Percentiles rank a stretch among this genome's conserved stretches.
phyloP scores from a whole-genome alignment of 108 stramenopile species.

The Cyclotella baltica region DNA sequence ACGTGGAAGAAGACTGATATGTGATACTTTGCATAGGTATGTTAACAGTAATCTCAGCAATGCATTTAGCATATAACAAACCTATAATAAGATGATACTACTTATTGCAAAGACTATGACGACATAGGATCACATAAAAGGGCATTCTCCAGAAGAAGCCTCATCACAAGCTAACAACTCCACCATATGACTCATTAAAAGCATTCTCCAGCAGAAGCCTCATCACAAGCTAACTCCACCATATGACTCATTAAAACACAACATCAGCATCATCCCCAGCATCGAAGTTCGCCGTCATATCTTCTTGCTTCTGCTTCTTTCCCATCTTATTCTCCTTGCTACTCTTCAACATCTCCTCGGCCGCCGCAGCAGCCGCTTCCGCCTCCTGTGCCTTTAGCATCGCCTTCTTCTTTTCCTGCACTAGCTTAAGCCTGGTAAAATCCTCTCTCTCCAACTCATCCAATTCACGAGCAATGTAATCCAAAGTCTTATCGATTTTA shows the following conservation, averaged over 20 bases:
- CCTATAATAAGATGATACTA: no score
- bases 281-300: conserved; percentile 85
- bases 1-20: background rate
- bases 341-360: conserved; percentile 17
- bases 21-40: no score
- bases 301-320: conserved; percentile 63
- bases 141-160: background rate
- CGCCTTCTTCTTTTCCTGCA: conserved; percentile 87
- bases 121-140: background rate
- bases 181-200: conserved; percentile 23
- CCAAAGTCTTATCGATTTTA: conserved; percentile 90
- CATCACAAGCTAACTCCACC: background rate
- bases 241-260: conserved; percentile 72
- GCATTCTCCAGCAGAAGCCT: background rate
- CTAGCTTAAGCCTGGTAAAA: conserved; percentile 97
- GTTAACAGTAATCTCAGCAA: no score
- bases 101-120: no score
- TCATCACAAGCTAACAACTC: background rate
- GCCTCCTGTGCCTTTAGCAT: conserved; percentile 52
- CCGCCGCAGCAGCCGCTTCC: conserved; percentile 41
- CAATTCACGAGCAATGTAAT: conserved; percentile 95
- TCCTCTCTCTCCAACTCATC: conserved; percentile 99
- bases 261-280: conserved; percentile 87
- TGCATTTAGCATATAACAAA: no score
- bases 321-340: conserved; percentile 8